A percentile compares a stretch with the other conserved stretches of the same genome.
These are phyloP conservation scores for Pichia thaimueangensis DNA, from an alignment of 805 yeast species.

Conservation along the genomic window DNA sequence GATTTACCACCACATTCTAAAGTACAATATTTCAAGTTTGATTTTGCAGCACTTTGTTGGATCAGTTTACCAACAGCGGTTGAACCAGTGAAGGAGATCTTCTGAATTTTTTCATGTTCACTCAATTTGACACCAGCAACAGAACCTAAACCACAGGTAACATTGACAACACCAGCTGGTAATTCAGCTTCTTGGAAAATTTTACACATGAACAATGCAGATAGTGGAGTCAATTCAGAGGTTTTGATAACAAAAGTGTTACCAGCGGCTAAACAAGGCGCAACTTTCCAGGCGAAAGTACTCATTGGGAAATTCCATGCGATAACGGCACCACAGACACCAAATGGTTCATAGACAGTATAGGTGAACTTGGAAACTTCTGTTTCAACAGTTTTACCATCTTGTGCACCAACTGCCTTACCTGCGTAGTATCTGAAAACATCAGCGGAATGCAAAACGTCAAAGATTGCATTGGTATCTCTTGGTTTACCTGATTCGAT, in stretches of 20 bases:
- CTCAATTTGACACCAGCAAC: conserved; percentile 55
- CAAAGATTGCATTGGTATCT: conserved; percentile 47
- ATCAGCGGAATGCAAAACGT: conserved; percentile 50
- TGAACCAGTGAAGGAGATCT: conserved; percentile 65
- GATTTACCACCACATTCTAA: conserved; percentile 97
- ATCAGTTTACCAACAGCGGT: conserved; percentile 71
- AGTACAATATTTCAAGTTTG: conserved; percentile 83
- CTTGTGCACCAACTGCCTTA: conserved; percentile 59
- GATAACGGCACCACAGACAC: conserved; percentile 65
- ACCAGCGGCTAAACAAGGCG: conserved; percentile 64
- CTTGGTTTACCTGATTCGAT: conserved; percentile 55
- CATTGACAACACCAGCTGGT: conserved; percentile 60
- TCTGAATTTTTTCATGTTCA: conserved; percentile 50
- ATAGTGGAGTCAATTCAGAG: conserved; percentile 60
- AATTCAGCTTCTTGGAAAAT: conserved; percentile 52
- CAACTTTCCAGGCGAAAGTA: conserved; percentile 64
- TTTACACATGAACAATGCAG: conserved; percentile 51
- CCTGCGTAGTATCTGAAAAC: conserved; percentile 66
- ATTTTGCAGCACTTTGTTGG: conserved; percentile 78
- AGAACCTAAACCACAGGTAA: conserved; percentile 57
- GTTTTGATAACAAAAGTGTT: conserved; percentile 58
- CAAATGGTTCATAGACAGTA: conserved; percentile 63
- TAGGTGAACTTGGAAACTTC: conserved; percentile 49
- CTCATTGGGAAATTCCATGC: conserved; percentile 72
- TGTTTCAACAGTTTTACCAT: conserved; percentile 58